Conservation (phyloP, 805 yeast genomes). For the Maudiozyma turicensis region DNA sequence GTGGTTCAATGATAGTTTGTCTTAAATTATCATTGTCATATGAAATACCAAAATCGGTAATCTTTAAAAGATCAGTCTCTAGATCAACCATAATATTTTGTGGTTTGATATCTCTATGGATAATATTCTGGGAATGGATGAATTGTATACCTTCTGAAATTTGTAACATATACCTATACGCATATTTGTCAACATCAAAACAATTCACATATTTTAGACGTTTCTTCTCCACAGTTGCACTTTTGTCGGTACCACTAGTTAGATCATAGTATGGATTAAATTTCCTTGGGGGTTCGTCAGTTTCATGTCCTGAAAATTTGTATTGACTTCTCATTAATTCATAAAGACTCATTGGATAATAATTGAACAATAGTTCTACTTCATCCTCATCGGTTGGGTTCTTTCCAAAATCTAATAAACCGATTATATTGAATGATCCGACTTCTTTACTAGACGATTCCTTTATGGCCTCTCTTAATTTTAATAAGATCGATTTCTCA, state of each 20-base stretch:
- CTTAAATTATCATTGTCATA: conserved; percentile 25
- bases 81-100: conserved; percentile 48
- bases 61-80: conserved; percentile 31
- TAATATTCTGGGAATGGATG: conserved; percentile 78
- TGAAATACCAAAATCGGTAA: conserved; percentile 67
- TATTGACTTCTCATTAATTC: conserved; percentile 15
- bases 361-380: conserved; percentile 13
- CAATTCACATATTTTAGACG: conserved; percentile 10
- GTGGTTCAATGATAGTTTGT: conserved; percentile 19
- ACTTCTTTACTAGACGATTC: neutral
- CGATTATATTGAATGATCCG: conserved; percentile 8
- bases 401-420: conserved; percentile 8
- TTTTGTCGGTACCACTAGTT: neutral
- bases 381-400: conserved; percentile 8
- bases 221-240: neutral
- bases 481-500: conserved; percentile 18
- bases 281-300: neutral
- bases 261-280: conserved; percentile 17
- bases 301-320: conserved; percentile 2
- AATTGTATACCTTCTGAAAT: conserved; percentile 68
- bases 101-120: conserved; percentile 91
- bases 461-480: conserved; percentile 3
- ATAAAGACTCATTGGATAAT: conserved; percentile 10
- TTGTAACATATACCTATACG: conserved; percentile 51
- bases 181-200: conserved; percentile 12